Percentiles rank a stretch among this genome's conserved stretches.
These are phyloP conservation scores for Histomonas meleagridis DNA, from an alignment of 208 protist species.

Conservation along the genomic window DNA sequence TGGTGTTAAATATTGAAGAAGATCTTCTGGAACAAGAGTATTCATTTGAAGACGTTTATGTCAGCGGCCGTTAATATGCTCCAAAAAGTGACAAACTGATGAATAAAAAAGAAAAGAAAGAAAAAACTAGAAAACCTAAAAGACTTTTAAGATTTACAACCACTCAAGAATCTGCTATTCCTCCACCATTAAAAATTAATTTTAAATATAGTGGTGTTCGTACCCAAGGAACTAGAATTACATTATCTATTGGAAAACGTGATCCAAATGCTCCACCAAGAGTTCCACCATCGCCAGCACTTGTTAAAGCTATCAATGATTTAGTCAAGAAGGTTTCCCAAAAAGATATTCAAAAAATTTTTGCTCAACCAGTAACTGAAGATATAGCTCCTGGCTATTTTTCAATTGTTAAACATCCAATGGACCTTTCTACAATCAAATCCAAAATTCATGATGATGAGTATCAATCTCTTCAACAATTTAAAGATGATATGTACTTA, in stretches of 20 bases:
- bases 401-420: constrained; percentile 31
- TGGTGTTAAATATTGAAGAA: constrained; percentile 27
- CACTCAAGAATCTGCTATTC: too few species aligned
- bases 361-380: neutral
- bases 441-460: neutral
- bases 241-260: too few species aligned
- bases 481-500: neutral
- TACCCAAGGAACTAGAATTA: too few species aligned
- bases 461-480: constrained; percentile 24
- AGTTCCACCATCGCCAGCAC: neutral
- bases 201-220: too few species aligned
- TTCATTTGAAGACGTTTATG: too few species aligned
- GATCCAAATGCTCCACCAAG: too few species aligned
- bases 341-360: neutral
- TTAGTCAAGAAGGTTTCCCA: neutral
- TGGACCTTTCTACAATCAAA: constrained; percentile 27
- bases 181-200: too few species aligned
- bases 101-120: too few species aligned
- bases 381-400: constrained; percentile 20
- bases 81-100: too few species aligned
- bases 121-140: too few species aligned
- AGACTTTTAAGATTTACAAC: too few species aligned
- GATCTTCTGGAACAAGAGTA: constrained; percentile 10
- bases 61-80: too few species aligned
- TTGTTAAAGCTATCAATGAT: neutral